Base-by-base conservation (phyloP, 306 rosid species). In the Citrullus colocynthis region DNA sequence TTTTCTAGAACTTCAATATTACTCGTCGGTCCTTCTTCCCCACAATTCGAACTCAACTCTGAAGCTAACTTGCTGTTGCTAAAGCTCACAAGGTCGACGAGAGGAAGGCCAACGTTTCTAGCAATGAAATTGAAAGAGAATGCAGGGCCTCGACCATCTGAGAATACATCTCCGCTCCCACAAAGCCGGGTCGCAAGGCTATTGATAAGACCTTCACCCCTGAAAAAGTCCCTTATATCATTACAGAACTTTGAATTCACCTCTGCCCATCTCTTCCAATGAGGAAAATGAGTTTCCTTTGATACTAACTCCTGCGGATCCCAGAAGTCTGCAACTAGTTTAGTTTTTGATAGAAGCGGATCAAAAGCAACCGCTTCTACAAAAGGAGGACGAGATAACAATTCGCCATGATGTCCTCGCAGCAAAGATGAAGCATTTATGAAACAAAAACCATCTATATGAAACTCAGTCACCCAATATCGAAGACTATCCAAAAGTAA, bases 211-310 rank as follows among this genome's bases (percentile, higher is more conserved):
- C 83, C 86, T 57, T 92, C 84, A 52, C 98, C 96, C 74, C 96
- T 88, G 83, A 91, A 81, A 77, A 92, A 89, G 60, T 89, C 87
- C 76, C 96, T 88, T 57, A 89, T 87, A 30, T 89, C 96, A 7
- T 62, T 75, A 78, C 92, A 86, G 79, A 88, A 95, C 11, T 75
- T 89, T 74, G 88, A 59, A 78, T 95, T 90, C 78, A 90, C 77
- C 86, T 95, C 97, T 76, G 97, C 97, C 98, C 98, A 95, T 87
- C 90, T 88, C 92, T 85, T 90, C 98, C 98, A 95, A 83, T 92
- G 98, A 74, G 98, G 97, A 85, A 92, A 90, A 44, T 64, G 92
- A 75, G 73, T 82, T 76, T 85, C 85, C 83, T 81, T 86, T 18
- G 80, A 64, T 72, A 81, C 81, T 75, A 78, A 80, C 72, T 58